Conservation (phyloP, 2,329 filamentous ascomycete species). For the Fusarium staphyleae region DNA sequence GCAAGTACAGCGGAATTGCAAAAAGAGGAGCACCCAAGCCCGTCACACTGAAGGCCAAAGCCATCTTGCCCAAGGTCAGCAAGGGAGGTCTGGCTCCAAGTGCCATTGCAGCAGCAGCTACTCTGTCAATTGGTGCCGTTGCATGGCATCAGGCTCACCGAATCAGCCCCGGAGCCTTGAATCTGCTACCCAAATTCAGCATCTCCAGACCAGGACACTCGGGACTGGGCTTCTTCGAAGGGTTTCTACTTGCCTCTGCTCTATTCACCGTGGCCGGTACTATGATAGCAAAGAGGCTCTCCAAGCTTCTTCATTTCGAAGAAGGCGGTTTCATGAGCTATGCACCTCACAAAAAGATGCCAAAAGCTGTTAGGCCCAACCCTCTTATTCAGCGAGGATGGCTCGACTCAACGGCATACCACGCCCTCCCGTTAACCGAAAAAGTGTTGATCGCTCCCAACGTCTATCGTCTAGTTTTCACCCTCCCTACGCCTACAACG, state of each 20-base stretch:
- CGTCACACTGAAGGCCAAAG: constrained; percentile 20
- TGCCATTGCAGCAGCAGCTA: constrained; percentile 14
- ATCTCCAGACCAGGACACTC: constrained; percentile 3
- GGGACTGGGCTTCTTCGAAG: constrained; percentile 22
- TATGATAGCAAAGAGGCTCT: constrained; percentile 41
- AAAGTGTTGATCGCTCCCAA: constrained; percentile 52
- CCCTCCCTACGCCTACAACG: constrained; percentile 52
- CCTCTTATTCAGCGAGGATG: constrained; percentile 49
- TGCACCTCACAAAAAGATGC: constrained; percentile 46
- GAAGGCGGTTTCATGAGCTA: constrained; percentile 39
- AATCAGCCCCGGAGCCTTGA: constrained; percentile 13
- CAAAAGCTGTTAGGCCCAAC: constrained; percentile 45
- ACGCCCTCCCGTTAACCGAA: constrained; percentile 52
- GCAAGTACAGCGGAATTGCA: constrained; percentile 46
- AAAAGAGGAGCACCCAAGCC: constrained; percentile 16
- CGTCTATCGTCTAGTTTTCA: constrained; percentile 57
- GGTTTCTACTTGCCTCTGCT: constrained; percentile 22
- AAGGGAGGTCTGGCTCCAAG: background rate
- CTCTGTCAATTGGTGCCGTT: constrained; percentile 15
- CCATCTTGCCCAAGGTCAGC: constrained; percentile 19
- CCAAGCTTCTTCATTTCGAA: constrained; percentile 43
- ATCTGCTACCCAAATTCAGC: constrained; percentile 14
- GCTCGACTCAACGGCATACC: constrained; percentile 58
- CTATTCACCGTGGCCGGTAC: constrained; percentile 41
- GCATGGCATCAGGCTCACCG: constrained; percentile 23